Base-by-base conservation (phyloP, 192 early-diverging fungal species). In the Coemansia sp. region DNA sequence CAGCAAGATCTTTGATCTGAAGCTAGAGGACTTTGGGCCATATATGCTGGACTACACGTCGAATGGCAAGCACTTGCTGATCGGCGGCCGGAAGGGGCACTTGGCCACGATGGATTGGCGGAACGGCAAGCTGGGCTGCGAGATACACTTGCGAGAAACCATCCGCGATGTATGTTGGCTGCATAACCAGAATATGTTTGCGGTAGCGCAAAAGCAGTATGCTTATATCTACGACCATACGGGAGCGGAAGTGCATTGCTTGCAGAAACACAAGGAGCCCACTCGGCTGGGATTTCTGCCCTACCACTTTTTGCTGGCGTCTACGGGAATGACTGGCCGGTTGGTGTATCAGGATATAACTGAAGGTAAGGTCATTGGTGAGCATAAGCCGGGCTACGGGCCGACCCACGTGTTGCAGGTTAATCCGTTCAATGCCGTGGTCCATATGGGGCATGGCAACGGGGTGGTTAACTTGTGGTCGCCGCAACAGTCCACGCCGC, bases 261-360 rank as follows among this genome's bases (percentile, higher is more conserved):
- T 98, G 72, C 72, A 82, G 58, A 83, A 88, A 38, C 91, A 93
- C 67, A 82, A 84, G 16, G 89, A 94, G 64, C 85, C 90, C 23
- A 89, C 86, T 58, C 80, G 81, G 38, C 71, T 98, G 45, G 91
- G 93, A 36, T 98, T 94, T 60, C 67, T 98, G 56, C 93, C 93
- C 21, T 91, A 91, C 67, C 95, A 98, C 66, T 95, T 92, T 59
- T 73, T 98, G 65, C 80, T 98, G 30, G 85, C 86, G 42, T 84
- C 88, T 12, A 84, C 91, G 16, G 90, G 92, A 14, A 88, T 89
- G 60, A 78, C 83, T 6, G 93, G 93, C 21, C 84, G 71, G 31
- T 68, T 98, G 28, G 88, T 88, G 66, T 98, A 95, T 73, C 93
- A 95, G 79, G 95, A 98, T 64, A 88, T 90, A 17, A 95, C 95